phyloP scores from a whole-genome alignment of 2,329 filamentous ascomycete species.

The Calonectria pseudoreteaudii region DNA sequence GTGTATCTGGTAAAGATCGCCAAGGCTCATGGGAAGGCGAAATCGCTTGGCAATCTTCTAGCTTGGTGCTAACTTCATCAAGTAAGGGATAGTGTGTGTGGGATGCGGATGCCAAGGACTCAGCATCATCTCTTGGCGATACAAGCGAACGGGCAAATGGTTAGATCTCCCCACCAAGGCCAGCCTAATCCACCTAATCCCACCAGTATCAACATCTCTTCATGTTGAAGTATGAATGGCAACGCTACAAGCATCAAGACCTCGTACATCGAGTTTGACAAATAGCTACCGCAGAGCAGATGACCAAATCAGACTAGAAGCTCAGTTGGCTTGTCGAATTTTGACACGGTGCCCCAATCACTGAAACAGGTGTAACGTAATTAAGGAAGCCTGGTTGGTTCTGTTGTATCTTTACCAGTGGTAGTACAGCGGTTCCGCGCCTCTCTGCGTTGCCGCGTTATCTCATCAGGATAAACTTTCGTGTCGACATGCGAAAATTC shows the following conservation, averaged over 20 bases:
- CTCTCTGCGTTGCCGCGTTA: background rate
- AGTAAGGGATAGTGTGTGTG: background rate
- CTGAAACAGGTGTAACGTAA: background rate
- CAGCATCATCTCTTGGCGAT: background rate
- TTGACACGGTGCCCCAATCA: too few species aligned
- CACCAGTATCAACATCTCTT: background rate
- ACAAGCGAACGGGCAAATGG: background rate
- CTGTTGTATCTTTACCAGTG: background rate
- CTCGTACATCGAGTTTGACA: too few species aligned
- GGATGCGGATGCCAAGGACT: background rate
- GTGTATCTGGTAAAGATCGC: background rate
- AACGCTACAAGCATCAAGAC: background rate
- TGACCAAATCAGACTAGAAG: background rate
- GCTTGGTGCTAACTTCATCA: background rate
- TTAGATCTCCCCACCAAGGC: background rate
- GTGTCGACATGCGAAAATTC: background rate
- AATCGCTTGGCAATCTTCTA: background rate
- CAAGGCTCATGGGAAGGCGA: background rate
- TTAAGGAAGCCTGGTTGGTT: too few species aligned
- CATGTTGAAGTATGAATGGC: background rate
- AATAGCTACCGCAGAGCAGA: too few species aligned
- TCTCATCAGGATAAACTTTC: background rate
- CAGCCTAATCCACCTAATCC: background rate
- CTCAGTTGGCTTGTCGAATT: background rate
- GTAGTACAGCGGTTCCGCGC: too few species aligned